Percentiles rank a stretch among this genome's conserved stretches.
Evolutionary conservation across 176 grass and related monocot species (phyloP).

Genomic region (Oryza meyeriana): DNA sequence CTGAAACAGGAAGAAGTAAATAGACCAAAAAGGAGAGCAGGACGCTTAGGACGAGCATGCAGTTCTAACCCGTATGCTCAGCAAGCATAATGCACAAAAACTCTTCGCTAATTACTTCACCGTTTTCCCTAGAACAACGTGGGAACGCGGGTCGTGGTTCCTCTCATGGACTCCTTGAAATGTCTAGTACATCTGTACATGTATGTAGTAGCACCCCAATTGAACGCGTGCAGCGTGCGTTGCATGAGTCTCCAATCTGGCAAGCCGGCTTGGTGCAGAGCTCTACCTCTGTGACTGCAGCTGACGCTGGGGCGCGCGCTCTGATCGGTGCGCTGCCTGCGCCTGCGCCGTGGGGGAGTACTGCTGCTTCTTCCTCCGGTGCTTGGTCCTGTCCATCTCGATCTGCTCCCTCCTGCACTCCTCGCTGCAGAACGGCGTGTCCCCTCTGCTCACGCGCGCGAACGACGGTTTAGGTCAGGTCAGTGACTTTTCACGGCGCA

Average conservation of each 20-base stretch:
- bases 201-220: constrained; percentile 3
- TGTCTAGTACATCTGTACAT: neutral
- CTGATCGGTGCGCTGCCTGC: neutral
- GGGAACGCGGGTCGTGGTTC: neutral
- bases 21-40: neutral
- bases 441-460: constrained; percentile 46
- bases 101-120: neutral
- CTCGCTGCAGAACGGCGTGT: constrained; percentile 93
- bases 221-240: neutral
- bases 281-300: constrained; percentile 38
- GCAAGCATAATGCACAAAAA: neutral
- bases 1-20: neutral
- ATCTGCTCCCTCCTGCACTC: constrained; percentile 91
- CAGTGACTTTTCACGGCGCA: neutral
- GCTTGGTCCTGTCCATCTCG: constrained; percentile 44
- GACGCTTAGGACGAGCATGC: neutral
- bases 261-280: neutral
- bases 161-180: neutral
- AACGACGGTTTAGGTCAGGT: neutral
- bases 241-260: neutral
- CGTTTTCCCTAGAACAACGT: neutral
- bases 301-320: constrained; percentile 30
- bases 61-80: neutral
- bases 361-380: constrained; percentile 55
- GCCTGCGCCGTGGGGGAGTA: constrained; percentile 25